Base-by-base conservation (phyloP, 1,284 basidiomycete genomes). In the Melampsora americana region DNA sequence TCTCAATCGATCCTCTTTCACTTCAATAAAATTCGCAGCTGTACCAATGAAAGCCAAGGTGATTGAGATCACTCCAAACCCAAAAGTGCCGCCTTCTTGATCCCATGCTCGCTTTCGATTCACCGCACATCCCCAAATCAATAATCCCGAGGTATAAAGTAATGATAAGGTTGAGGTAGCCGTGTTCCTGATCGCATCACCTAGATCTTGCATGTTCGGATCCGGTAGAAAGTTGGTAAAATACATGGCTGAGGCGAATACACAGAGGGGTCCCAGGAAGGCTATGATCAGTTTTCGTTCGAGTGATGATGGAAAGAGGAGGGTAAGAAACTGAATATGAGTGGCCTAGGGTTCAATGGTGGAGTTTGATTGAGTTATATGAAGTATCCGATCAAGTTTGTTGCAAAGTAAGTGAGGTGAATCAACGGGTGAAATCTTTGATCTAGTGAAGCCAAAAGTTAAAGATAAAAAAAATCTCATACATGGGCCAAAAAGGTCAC, bases 251-350 rank as follows among this genome's bases (percentile, higher is more conserved):
- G 61, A 14, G 59, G 71, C 35, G 67, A 78, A 44, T 48, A 42
- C 60, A 39, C 56, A 77, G 46, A 23, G 44, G 11, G 9, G 78
- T 32, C 78, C 79, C 14, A 98, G 88, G 48, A 96, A 86, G 78
- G 89, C 86, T 80, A 94, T 90, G 77, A 99, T 95, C 66, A 99
- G 88, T 28, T 90, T 86, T 4, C 89, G 90, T 84, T 99, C 96
- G 48, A 95, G 87, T n/a, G 87, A 85, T 5, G 96, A 98, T 0
- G 95, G 95, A 82, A 93, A 99, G 23, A 99, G 87, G 5, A 99
- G 87, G 2, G 95, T 96, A 74, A 99, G 86, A 84, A 98, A 98
- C 83, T 99, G 96, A 72, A 99, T 97, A 84, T 99, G 95, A 0
- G 95, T 96, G 77, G 93, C 90, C 92, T 96, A 82, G 5, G 11